These are phyloP conservation scores for Meyerozyma elateridarum DNA, from an alignment of 1,139 yeast genomes.

Conservation along the genomic window DNA sequence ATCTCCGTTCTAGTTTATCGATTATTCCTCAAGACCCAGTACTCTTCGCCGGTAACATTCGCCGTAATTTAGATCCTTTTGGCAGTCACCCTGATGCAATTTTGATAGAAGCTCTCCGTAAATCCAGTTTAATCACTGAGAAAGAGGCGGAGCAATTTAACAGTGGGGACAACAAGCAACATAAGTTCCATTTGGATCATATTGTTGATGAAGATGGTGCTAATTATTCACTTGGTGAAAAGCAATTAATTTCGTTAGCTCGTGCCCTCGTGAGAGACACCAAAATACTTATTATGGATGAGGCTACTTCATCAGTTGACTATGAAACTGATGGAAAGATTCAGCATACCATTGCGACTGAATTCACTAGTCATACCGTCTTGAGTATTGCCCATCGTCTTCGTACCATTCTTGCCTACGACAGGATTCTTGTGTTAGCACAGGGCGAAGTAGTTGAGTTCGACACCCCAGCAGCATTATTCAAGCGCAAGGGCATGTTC, in stretches of 20 bases:
- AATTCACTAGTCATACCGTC: slow-evolving; percentile 7
- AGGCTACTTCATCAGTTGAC: slow-evolving; percentile 9
- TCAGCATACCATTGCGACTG: slow-evolving; percentile 5
- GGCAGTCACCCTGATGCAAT: slow-evolving; percentile 2
- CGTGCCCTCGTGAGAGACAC: slow-evolving; percentile 6
- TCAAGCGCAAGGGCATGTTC: slow-evolving; percentile 22
- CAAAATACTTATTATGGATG: slow-evolving; percentile 7
- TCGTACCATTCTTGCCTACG: slow-evolving; percentile 7
- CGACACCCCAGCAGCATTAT: slow-evolving; percentile 6
- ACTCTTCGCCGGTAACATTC: slow-evolving; percentile 6
- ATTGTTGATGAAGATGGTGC: slow-evolving; percentile 7
- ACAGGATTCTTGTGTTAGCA: slow-evolving; percentile 6
- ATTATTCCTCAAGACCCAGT: slow-evolving; percentile 9
- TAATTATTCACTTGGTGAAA: slow-evolving; percentile 8
- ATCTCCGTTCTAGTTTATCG: slow-evolving; percentile 4
- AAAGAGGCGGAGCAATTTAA: neutral
- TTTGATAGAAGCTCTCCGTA: slow-evolving; percentile 1
- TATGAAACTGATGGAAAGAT: slow-evolving; percentile 7
- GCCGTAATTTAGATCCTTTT: slow-evolving; percentile 8
- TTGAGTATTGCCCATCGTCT: slow-evolving; percentile 8
- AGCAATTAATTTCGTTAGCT: slow-evolving; percentile 7
- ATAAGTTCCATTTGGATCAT: slow-evolving; percentile 6
- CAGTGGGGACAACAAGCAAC: neutral
- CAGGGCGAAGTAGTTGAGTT: slow-evolving; percentile 6
- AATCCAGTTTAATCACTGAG: neutral